These are phyloP conservation scores for Straminergon stramineum DNA, from an alignment of 225 moss, liverwort and hornwort species.

Conservation along the genomic window DNA sequence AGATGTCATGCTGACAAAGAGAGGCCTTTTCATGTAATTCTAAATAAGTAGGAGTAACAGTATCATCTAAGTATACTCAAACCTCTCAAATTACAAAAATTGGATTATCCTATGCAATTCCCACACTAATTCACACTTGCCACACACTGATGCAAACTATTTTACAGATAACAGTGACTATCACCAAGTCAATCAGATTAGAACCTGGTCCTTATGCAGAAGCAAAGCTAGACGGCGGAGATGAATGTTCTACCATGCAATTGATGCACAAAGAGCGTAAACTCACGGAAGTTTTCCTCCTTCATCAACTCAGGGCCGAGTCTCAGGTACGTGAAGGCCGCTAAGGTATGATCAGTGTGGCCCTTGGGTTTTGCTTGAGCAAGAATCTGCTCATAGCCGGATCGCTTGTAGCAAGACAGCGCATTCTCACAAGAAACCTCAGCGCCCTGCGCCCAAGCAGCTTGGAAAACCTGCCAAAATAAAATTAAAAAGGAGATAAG, in stretches of 20 bases:
- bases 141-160: background rate
- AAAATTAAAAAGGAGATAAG: background rate
- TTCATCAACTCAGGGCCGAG: constrained; percentile 63
- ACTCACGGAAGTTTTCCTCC: constrained; percentile 41
- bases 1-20: background rate
- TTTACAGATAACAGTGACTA: background rate
- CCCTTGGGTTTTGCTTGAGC: constrained; percentile 46
- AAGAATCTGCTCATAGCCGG: constrained; percentile 71
- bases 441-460: constrained; percentile 52
- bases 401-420: constrained; percentile 44
- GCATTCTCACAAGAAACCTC: constrained; percentile 82
- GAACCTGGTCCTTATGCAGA: background rate
- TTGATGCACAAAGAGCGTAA: constrained; percentile 46
- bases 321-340: constrained; percentile 73
- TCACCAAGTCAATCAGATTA: background rate
- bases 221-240: background rate
- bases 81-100: background rate
- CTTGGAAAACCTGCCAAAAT: constrained; percentile 44
- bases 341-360: constrained; percentile 6
- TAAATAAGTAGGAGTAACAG: background rate
- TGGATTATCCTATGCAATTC: background rate
- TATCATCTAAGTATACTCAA: background rate
- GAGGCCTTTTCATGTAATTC: background rate
- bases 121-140: background rate
- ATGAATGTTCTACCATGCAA: constrained; percentile 29